Conservation (phyloP, 2,329 filamentous ascomycete species). For the Arachnomyces sp. region DNA sequence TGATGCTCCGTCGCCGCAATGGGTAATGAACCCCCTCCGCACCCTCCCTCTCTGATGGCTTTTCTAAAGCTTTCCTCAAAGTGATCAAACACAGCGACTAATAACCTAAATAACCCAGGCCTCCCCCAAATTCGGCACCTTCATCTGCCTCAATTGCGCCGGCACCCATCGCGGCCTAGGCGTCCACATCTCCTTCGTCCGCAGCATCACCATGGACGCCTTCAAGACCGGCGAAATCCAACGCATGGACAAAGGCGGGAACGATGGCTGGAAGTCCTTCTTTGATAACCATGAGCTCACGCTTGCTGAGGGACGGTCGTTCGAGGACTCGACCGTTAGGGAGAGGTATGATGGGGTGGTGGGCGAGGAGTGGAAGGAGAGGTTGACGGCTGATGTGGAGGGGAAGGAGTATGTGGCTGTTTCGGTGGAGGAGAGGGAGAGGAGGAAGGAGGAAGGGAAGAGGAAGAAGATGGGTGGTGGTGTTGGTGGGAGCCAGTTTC, state of each 20-base stretch:
- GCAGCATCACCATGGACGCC: slow-evolving; percentile 96
- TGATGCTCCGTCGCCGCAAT: slow-evolving; percentile 91
- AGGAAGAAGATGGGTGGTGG: slow-evolving; percentile 19
- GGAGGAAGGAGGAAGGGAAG: slow-evolving; percentile 25
- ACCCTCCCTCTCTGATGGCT: slow-evolving; percentile 5
- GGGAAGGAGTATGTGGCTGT: slow-evolving; percentile 75
- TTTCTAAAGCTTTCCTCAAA: slow-evolving; percentile 1
- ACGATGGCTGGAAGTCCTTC: slow-evolving; percentile 78
- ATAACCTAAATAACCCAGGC: slow-evolving; percentile 39
- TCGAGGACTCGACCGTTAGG: slow-evolving; percentile 82
- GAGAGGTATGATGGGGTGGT: slow-evolving; percentile 84
- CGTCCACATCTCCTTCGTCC: slow-evolving; percentile 97
- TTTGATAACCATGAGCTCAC: slow-evolving; percentile 68
- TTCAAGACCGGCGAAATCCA: slow-evolving; percentile 91
- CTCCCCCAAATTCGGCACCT: slow-evolving; percentile 93
- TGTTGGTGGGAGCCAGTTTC: too few relatives aligned
- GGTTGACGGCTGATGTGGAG: slow-evolving; percentile 79
- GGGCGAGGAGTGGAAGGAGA: slow-evolving; percentile 92
- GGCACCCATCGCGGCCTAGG: slow-evolving; percentile 90
- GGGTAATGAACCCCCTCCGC: slow-evolving; percentile 51
- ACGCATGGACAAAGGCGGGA: slow-evolving; percentile 83
- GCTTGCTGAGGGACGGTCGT: slow-evolving; percentile 59
- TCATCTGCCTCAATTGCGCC: slow-evolving; percentile 95
- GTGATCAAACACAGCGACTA: slow-evolving; percentile 1
- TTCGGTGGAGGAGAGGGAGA: slow-evolving; percentile 47